Evolutionary conservation across 495 filamentous ascomycete species (phyloP).

Genomic region (Lindgomyces ingoldianus): DNA sequence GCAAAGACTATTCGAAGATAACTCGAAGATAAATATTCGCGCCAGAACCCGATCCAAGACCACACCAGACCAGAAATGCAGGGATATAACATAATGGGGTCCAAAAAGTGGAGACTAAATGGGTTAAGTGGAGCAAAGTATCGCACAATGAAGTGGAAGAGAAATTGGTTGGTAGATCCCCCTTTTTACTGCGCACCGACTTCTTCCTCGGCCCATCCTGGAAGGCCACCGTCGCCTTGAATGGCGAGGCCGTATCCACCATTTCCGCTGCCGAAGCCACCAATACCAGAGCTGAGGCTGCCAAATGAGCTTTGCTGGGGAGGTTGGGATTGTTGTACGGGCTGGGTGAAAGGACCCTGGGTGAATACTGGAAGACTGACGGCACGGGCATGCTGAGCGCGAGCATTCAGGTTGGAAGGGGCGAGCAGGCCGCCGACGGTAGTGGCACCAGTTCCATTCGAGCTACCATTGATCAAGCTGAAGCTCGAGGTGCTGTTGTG

Average conservation of each 20-base stretch:
- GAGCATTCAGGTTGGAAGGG: conserved; percentile 63
- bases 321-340: conserved; percentile 44
- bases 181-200: conserved; percentile 36
- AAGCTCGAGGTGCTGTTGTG: conserved; percentile 61
- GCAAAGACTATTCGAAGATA: too few relatives aligned
- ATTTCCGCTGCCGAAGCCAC: conserved; percentile 56
- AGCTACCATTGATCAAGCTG: conserved; percentile 55
- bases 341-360: conserved; percentile 58
- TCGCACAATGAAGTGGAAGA: conserved; percentile 32
- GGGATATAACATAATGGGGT: conserved; percentile 7
- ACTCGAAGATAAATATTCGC: background rate
- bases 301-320: conserved; percentile 56
- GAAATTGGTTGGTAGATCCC: background rate
- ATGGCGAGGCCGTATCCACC: conserved; percentile 64
- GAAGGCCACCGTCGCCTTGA: conserved; percentile 63
- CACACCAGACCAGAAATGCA: conserved; percentile 19
- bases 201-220: conserved; percentile 54
- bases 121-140: conserved; percentile 20
- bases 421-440: conserved; percentile 75
- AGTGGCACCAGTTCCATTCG: conserved; percentile 55
- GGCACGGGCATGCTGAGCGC: conserved; percentile 77
- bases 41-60: background rate
- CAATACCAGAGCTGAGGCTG: conserved; percentile 58
- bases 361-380: conserved; percentile 79
- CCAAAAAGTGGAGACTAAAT: conserved; percentile 1